Evolutionary conservation across 2,329 filamentous ascomycete species (phyloP), one percentile per base, ranked within the genome.

Genomic region (Arthrobotrys sinensis): DNA sequence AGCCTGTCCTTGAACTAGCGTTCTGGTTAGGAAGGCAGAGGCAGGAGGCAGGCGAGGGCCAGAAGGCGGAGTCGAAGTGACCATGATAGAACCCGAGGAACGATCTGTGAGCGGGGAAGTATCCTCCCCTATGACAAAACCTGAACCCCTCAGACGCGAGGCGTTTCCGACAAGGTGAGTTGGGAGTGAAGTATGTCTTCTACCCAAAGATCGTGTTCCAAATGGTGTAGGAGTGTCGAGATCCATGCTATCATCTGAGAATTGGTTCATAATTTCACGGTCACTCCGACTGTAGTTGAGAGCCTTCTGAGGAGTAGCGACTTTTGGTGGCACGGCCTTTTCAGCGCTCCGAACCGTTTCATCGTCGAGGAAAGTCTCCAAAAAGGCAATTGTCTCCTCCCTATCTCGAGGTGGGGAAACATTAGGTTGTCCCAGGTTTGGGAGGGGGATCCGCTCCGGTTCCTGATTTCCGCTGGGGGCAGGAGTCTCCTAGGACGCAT

Each of bases 401-500:
- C 50, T 50, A 40, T 43, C 16, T 36, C 73, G 66, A 46, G 24
- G n/a, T 7, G 38, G 67, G 21, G 52, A 24, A 36, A 46, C 12
- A 53, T 63, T 28, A 12, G 67, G 67, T 34, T 2, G 28, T 36
- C 75, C 75, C 7, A 72, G 36, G 40, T 63, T 24, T 6, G 67
- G 75, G 16, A 57, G 52, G 12, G 28, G 43, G 19, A 60, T 60
- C n/a, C 24, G 21, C 19, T 65, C 43, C 38, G 11, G 46, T 63
- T 68, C 67, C 24, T 32, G 14, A 12, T 66, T 46, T 64, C 62
- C 62, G 45, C 50, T 48, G 43, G 21, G 14, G 52, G 38, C 14
- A 67, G 45, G 34, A 48, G 50, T 64, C 12, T 72, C 53, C 75
- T 78, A 78, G 21, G 75, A 78, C 67, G 67, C 75, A 64, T 63